Evolutionary conservation across 805 yeast species (phyloP), one percentile per base, ranked within the genome.

Genomic region (Blastobotrys terrestris): DNA sequence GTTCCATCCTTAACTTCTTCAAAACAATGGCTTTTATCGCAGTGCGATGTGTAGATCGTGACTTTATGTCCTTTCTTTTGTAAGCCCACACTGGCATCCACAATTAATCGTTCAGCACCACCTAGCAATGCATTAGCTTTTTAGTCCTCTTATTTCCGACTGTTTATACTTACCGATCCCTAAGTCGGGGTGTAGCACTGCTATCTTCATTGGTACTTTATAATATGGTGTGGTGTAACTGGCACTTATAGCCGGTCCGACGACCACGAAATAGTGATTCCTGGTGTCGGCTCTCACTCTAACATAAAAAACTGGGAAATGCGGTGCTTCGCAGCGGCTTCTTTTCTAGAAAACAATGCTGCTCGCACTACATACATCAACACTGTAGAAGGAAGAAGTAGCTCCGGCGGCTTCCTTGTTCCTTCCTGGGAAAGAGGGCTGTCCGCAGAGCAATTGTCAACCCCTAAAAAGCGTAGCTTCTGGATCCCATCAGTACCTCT

Each of bases 71-170:
- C 82, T 31, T 74, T 68, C 2, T 80, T 75, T 63, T 92, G 89
- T 22, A 94, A 71, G 0, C 96, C 96, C 2, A 89, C 73, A 0
- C 98, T 99, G 2, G 95, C 90, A 69, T 94, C 99, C 0, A 94
- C 96, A 1, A 94, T 90, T n/a, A 95, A 76, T 54, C 99, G 76
- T 66, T 94, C 99, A 1, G 99, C 99, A 2, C 99, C 99, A 3
- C 86, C 70, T 66, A 39, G 14, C 5, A 15, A 21, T 20, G 8
- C 16, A 26, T 15, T n/a, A 11, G 31, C 18, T 18, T 18, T 16
- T 18, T 44, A n/a, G 13, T 41, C 11, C 20, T 20, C 26, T 44
- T 14, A 5, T 15, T n/a, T 7, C 13, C 6, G 14, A 7, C 22
- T n/a, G 7, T 16, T 7, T 16, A 41, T 41, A 48, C 68, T 19